These are phyloP conservation scores for Xylariaceae sp. DNA, from an alignment of 2,329 filamentous ascomycete species.

Conservation along the genomic window DNA sequence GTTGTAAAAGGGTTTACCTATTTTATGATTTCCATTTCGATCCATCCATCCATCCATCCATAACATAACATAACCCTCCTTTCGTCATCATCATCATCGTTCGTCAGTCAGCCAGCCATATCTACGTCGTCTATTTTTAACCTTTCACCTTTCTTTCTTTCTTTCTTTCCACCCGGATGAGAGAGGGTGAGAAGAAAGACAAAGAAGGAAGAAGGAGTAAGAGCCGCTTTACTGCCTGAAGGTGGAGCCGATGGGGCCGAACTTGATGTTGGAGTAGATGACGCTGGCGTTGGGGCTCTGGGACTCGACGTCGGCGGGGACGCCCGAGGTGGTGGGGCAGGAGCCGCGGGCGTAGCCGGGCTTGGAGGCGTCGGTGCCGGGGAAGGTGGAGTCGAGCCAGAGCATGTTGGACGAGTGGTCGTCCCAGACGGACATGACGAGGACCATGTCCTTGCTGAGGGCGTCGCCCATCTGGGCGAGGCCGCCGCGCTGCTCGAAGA, in stretches of 20 bases:
- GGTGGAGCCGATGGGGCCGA: constrained; percentile 43
- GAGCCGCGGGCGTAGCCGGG: constrained; percentile 42
- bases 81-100: too few relatives aligned
- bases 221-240: constrained; percentile 22
- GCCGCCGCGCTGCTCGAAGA: constrained; percentile 48
- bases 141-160: too few relatives aligned
- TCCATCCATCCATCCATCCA: too few relatives aligned
- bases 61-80: too few relatives aligned
- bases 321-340: constrained; percentile 41
- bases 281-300: constrained; percentile 35
- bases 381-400: constrained; percentile 59
- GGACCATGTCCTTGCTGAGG: constrained; percentile 51
- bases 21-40: background rate
- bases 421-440: constrained; percentile 56
- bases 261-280: constrained; percentile 44
- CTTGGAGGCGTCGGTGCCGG: constrained; percentile 33
- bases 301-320: constrained; percentile 38
- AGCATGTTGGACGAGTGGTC: constrained; percentile 36
- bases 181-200: too few relatives aligned
- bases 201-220: too few relatives aligned
- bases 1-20: background rate
- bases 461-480: constrained; percentile 47
- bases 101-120: too few relatives aligned
- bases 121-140: too few relatives aligned
- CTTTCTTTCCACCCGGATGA: too few relatives aligned